Conservation (phyloP, 768 basidiomycete species). For the Pleurotus cornucopiae region DNA sequence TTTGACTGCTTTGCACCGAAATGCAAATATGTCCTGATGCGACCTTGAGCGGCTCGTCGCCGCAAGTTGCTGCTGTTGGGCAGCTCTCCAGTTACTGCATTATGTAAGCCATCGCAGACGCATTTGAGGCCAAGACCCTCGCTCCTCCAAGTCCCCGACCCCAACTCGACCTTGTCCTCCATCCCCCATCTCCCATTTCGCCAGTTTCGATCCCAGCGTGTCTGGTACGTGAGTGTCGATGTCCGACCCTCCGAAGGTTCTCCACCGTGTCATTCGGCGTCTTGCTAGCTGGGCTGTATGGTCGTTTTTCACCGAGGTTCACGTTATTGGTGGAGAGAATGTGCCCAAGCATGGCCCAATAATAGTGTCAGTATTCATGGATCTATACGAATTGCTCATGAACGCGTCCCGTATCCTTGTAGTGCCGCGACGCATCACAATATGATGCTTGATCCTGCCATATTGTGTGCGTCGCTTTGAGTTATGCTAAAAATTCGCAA, state of each 20-base stretch:
- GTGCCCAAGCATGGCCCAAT: slow-evolving; percentile 88
- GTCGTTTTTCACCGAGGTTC: slow-evolving; percentile 88
- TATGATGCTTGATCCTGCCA: slow-evolving; percentile 88
- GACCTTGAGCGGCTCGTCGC: too few species aligned
- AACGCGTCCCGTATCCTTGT: slow-evolving; percentile 4
- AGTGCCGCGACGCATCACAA: slow-evolving; percentile 90
- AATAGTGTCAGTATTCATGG: slow-evolving; percentile 68
- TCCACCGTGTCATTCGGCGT: slow-evolving; percentile 69
- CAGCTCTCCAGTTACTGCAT: too few species aligned
- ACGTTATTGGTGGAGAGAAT: slow-evolving; percentile 83
- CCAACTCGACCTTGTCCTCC: too few species aligned
- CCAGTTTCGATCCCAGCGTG: too few species aligned
- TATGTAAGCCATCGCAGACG: too few species aligned
- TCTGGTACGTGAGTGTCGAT: not conserved
- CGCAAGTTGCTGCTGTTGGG: too few species aligned
- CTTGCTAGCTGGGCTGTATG: slow-evolving; percentile 71
- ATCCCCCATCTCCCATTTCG: too few species aligned
- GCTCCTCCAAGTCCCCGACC: too few species aligned
- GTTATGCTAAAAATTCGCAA: slow-evolving; percentile 9
- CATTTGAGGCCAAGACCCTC: too few species aligned
- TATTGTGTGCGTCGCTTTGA: slow-evolving; percentile 58
- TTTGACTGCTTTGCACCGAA: too few species aligned
- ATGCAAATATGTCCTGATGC: too few species aligned
- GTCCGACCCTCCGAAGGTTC: slow-evolving; percentile 33
- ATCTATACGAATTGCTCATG: not conserved